A percentile compares a stretch with the other conserved stretches of the same genome.
These are phyloP conservation scores for Penicillium cataractarum DNA, from an alignment of 495 filamentous ascomycete species.

Conservation along the genomic window DNA sequence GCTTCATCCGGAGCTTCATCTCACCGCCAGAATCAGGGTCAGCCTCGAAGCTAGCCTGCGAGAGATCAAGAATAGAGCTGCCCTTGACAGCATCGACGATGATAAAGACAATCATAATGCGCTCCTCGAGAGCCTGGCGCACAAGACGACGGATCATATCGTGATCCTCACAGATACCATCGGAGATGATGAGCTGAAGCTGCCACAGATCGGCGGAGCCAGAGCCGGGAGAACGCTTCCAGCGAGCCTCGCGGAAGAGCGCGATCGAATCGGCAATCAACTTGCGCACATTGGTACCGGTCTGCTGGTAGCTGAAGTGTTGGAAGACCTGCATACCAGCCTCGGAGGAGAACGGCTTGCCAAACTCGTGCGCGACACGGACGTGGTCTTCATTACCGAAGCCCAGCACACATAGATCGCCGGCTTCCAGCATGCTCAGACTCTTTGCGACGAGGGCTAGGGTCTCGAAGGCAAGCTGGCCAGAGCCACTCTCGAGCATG, in stretches of 20 bases:
- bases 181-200: conserved; percentile 86
- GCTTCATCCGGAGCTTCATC: conserved; percentile 74
- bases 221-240: conserved; percentile 55
- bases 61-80: conserved; percentile 77
- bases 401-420: conserved; percentile 83
- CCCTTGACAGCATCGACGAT: conserved; percentile 80
- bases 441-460: conserved; percentile 84
- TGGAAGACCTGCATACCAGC: conserved; percentile 80
- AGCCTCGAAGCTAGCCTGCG: conserved; percentile 73
- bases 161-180: conserved; percentile 90
- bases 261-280: conserved; percentile 76
- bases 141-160: conserved; percentile 80
- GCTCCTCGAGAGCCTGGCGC: conserved; percentile 83
- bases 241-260: conserved; percentile 77
- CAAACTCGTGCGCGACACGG: conserved; percentile 86
- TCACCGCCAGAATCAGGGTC: conserved; percentile 57
- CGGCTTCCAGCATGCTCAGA: conserved; percentile 88
- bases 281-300: conserved; percentile 78
- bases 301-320: conserved; percentile 84
- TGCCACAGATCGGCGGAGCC: conserved; percentile 88
- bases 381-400: conserved; percentile 78
- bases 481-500: conserved; percentile 77
- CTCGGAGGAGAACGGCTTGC: conserved; percentile 79
- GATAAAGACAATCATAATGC: conserved; percentile 98
- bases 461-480: conserved; percentile 82